Percentiles rank a stretch among this genome's conserved stretches.
These are phyloP conservation scores for Corymbia maculata DNA, from an alignment of 345 rosid species.

Conservation along the genomic window DNA sequence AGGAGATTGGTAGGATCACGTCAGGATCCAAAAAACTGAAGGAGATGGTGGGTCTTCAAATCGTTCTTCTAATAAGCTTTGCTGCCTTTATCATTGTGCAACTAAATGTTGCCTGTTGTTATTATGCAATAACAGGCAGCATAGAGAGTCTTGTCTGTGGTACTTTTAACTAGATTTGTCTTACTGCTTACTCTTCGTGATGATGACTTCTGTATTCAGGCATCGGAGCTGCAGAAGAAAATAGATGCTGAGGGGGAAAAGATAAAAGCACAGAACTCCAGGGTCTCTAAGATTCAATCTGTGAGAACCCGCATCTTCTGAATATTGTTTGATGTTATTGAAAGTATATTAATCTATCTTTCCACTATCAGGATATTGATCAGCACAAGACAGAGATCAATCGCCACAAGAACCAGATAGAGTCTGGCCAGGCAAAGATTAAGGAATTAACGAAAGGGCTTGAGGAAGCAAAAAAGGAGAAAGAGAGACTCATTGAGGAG, in stretches of 20 bases:
- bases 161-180: neutral
- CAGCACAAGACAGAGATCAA: conserved; percentile 77
- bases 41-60: conserved; percentile 42
- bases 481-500: conserved; percentile 52
- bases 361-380: conserved; percentile 61
- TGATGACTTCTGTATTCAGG: conserved; percentile 28
- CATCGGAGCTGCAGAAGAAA: conserved; percentile 67
- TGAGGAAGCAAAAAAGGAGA: conserved; percentile 76
- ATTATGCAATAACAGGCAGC: neutral
- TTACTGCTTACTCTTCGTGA: neutral
- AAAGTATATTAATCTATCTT: neutral
- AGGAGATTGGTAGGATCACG: conserved; percentile 53
- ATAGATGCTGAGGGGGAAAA: conserved; percentile 87
- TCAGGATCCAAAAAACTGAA: conserved; percentile 71
- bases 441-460: conserved; percentile 82
- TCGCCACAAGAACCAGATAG: conserved; percentile 81
- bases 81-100: neutral
- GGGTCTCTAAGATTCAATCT: conserved; percentile 73
- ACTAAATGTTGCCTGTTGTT: neutral
- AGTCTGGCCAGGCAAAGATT: conserved; percentile 76
- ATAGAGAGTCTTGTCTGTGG: neutral
- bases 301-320: conserved; percentile 35
- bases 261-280: conserved; percentile 68
- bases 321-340: neutral
- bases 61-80: neutral